Percentiles rank a stretch among this genome's conserved stretches.
phyloP scores from a whole-genome alignment of 148 eudicot genomes.

The Rhododendron ovatum region DNA sequence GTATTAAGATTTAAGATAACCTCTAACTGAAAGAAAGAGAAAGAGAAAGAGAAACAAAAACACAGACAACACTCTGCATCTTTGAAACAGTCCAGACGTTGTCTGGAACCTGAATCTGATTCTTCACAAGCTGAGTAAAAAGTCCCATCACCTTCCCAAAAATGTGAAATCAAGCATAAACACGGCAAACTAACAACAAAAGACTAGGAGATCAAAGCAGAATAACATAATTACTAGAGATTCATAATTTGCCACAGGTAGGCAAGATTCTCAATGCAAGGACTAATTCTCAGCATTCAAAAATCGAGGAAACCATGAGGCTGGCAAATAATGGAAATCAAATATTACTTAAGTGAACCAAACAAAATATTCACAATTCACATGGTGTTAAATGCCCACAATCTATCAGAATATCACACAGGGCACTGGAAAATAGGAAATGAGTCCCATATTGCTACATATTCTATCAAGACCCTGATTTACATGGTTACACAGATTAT shows the following conservation, averaged over 20 bases:
- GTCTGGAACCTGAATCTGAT: not conserved
- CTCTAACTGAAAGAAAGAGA: not conserved
- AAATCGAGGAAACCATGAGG: not conserved
- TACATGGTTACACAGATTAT: not conserved
- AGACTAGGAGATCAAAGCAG: not conserved
- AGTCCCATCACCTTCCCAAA: not conserved
- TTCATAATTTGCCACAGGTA: not conserved
- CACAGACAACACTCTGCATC: not conserved
- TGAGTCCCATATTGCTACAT: not conserved
- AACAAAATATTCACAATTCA: not conserved
- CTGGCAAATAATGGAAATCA: not conserved
- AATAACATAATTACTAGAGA: not conserved
- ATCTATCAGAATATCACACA: not conserved
- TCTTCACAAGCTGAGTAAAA: not conserved
- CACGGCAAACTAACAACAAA: not conserved
- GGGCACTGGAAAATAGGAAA: not conserved
- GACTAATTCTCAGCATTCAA: not conserved
- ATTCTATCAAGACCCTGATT: not conserved
- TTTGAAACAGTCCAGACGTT: not conserved
- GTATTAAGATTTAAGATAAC: not conserved
- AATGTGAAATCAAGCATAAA: not conserved
- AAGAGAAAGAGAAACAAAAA: not conserved
- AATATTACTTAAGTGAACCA: slow-evolving; percentile 4
- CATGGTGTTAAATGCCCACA: not conserved
- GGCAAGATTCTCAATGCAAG: not conserved